These are phyloP conservation scores for Pichia sporocuriosa DNA, from an alignment of 805 yeast species.

Conservation along the genomic window DNA sequence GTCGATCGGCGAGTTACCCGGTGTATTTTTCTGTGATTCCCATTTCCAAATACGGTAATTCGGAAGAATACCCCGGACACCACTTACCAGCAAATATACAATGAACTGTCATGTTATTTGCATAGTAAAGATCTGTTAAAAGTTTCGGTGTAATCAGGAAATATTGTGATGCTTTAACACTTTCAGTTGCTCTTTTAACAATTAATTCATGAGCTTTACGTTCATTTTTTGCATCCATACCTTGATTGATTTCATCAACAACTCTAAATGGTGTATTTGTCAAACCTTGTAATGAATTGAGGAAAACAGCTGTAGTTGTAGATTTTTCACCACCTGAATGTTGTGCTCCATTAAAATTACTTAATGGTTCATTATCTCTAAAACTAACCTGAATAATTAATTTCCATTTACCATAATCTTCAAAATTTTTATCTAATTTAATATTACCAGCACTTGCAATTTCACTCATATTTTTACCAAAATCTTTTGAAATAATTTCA, in stretches of 20 bases:
- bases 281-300: slow-evolving; percentile 84
- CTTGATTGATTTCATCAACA: slow-evolving; percentile 97
- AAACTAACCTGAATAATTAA: slow-evolving; percentile 80
- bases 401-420: slow-evolving; percentile 67
- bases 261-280: slow-evolving; percentile 88
- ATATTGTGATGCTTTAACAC: slow-evolving; percentile 54
- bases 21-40: slow-evolving; percentile 25
- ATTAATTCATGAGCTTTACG: slow-evolving; percentile 76
- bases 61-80: slow-evolving; percentile 17
- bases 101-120: slow-evolving; percentile 74
- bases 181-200: slow-evolving; percentile 71
- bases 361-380: slow-evolving; percentile 66
- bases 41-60: slow-evolving; percentile 23
- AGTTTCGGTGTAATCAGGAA: slow-evolving; percentile 91
- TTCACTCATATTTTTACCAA: slow-evolving; percentile 55
- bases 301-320: slow-evolving; percentile 83
- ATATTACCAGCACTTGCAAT: slow-evolving; percentile 91
- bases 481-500: slow-evolving; percentile 50
- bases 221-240: slow-evolving; percentile 95
- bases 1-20: neutral
- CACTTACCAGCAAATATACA: slow-evolving; percentile 60
- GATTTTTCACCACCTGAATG: slow-evolving; percentile 99
- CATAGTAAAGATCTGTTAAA: slow-evolving; percentile 69
- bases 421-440: slow-evolving; percentile 42
- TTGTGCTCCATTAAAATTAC: slow-evolving; percentile 71